Evolutionary conservation across 176 grass and related monocot species (phyloP), one percentile per base, ranked within the genome.

Genomic region (Juncus inflexus): DNA sequence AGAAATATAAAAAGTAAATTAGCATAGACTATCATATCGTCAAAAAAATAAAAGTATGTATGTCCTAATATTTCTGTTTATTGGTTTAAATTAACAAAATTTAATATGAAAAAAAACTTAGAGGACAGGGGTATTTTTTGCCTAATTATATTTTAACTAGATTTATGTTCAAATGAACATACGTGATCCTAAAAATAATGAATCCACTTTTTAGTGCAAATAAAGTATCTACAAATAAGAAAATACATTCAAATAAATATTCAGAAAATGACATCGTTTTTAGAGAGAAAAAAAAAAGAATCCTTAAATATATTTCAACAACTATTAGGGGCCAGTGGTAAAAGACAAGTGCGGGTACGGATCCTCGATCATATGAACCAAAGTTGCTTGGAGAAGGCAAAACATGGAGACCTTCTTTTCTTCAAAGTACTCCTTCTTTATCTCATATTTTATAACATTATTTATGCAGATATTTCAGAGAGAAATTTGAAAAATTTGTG

Each of bases 351-450:
- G 2, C 51, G 45, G 36, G 72, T 64, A 41, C 59, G 58, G 14
- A 51, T 15, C 43, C 45, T 63, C 41, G 72, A 60, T 28, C 51
- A 14, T 8, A 74, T 9, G 39, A 13, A 55, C 9, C 60, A 75
- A 58, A 54, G 47, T 75, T 8, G 12, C 72, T 54, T 12, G 10
- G 41, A 42, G 47, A 75, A 15, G 38, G 72, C 13, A 51, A 75
- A 63, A 13, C 42, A 63, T 42, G 39, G 10, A 63, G 19, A 28
- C 19, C 19, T 28, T 28, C 19, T 28, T 28, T 28, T 28, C 19
- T 28, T 28, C 19, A 28, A 28, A 28, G 19, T 28, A 28, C 19
- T 28, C 19, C 19, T 28, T 28, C 19, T 28, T 28, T 28, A 0
- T 28, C 19, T 28, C 19, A 28, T 28, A 28, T 28, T 28, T 28